A percentile compares a stretch with the other conserved stretches of the same genome.
Evolutionary conservation across 169 alveolate species (phyloP).

Genomic region (Plasmodium gallinaceum): DNA sequence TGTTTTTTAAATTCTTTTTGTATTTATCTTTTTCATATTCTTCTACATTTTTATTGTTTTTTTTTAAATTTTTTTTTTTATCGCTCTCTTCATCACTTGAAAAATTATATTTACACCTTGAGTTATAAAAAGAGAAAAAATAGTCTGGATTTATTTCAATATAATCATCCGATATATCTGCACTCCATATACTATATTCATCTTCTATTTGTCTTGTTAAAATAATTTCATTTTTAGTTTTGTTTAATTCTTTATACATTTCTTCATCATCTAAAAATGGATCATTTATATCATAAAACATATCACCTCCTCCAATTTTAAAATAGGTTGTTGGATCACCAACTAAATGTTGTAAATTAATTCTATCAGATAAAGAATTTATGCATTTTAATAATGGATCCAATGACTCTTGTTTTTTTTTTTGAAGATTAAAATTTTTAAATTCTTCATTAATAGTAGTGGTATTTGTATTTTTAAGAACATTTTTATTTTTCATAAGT

Average conservation of each 20-base stretch:
- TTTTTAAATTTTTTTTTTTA: not conserved
- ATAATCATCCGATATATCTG: conserved; percentile 80
- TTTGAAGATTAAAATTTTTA: conserved; percentile 80
- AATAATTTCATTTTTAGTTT: conserved; percentile 80
- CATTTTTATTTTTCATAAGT: conserved; percentile 17
- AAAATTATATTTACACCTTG: conserved; percentile 51
- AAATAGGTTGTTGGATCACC: conserved; percentile 86
- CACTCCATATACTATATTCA: conserved; percentile 87
- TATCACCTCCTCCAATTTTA: conserved; percentile 86
- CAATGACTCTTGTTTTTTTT: conserved; percentile 83
- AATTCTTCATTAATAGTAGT: conserved; percentile 30
- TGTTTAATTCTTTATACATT: conserved; percentile 81
- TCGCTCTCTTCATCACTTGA: conserved; percentile 35
- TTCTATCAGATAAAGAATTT: conserved; percentile 85
- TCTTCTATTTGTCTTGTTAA: conserved; percentile 81
- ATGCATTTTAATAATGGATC: conserved; percentile 85
- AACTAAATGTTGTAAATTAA: conserved; percentile 85
- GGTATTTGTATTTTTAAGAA: conserved; percentile 4
- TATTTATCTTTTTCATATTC: not conserved
- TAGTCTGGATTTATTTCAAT: conserved; percentile 53
- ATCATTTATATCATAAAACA: conserved; percentile 88
- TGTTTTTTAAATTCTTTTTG: not conserved
- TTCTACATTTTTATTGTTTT: not conserved
- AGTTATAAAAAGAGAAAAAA: conserved; percentile 64
- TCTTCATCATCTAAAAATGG: conserved; percentile 86